Evolutionary conservation across 2,329 filamentous ascomycete species (phyloP), one percentile per base, ranked within the genome.

Genomic region (Tolypocladium album): DNA sequence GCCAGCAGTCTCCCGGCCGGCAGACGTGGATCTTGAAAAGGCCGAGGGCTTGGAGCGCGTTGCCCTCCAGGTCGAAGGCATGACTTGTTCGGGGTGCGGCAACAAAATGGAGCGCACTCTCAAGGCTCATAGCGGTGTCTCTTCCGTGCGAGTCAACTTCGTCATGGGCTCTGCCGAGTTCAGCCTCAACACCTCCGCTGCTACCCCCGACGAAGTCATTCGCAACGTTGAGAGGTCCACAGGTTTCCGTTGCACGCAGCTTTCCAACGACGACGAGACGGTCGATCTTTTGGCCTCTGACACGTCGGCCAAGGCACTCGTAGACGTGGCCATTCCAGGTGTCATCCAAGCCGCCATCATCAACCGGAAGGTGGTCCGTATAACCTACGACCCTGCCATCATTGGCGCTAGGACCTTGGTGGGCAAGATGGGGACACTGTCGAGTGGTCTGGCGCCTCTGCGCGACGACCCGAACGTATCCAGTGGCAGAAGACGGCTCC

Each of bases 151-250:
- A 0, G 71, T 76, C 61, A 75, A 75, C 60, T 76, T 75, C 43
- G 71, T 75, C 63, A 71, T 71, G 66, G 72, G 72, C 4, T 69
- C 66, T 8, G 74, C 68, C 47, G 72, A 75, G 24, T 71, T 76
- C 55, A 63, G 57, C 6, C 34, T 74, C 1, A 67, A 74, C 55
- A 59, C 60, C 0, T 61, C 64, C 1, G 55, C 66, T 11, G 67
- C 63, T 11, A 68, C 63, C 1, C 64, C 64, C 1, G 68, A 71
- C 4, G 65, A 70, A 5, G 66, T 71, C 20, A 64, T 73, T 7
- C 67, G 64, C 34, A 60, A 57, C 45, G 65, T 63, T 1, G 67
- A 70, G 45, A 63, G 57, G 22, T 67, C 66, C 15, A 73, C 68
- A 2, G 71, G 70, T 1, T 75, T 75, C 31, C 61, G 61, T 4